These are phyloP conservation scores for Curvularia hawaiiensis DNA, from an alignment of 2,329 filamentous ascomycete species.

Conservation along the genomic window DNA sequence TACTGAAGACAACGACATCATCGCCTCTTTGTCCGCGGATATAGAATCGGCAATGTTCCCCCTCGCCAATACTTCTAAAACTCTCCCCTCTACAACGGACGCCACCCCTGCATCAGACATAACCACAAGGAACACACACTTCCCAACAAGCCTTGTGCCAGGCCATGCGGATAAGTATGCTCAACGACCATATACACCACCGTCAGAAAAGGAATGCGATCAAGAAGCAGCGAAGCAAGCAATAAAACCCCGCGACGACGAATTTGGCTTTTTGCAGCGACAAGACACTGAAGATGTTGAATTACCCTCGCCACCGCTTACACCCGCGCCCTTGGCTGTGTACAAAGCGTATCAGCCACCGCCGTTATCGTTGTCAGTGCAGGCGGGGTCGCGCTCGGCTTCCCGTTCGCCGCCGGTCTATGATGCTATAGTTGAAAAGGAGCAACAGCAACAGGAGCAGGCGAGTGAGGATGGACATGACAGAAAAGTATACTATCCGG, in stretches of 20 bases:
- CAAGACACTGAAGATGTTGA: too few species aligned
- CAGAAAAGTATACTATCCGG: background rate
- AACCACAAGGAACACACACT: background rate
- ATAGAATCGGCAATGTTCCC: constrained; percentile 11
- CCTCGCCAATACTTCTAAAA: background rate
- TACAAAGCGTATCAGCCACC: constrained; percentile 34
- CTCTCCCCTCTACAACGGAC: background rate
- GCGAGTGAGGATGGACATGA: background rate
- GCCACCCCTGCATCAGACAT: background rate
- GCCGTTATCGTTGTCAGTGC: background rate
- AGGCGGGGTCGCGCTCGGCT: background rate
- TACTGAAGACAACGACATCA: constrained; percentile 13
- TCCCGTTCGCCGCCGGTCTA: background rate
- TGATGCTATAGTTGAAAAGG: background rate
- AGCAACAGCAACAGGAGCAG: background rate
- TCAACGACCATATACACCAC: background rate
- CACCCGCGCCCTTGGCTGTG: constrained; percentile 7
- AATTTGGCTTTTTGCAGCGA: background rate
- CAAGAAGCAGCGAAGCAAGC: too few species aligned
- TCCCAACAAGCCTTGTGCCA: background rate
- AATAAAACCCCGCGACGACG: too few species aligned
- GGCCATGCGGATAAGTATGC: background rate
- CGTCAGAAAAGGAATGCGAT: background rate
- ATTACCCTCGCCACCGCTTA: constrained; percentile 11
- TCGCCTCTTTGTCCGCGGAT: constrained; percentile 30